Evolutionary conservation across 2,329 filamentous ascomycete genomes (phyloP), one percentile per base, ranked within the genome.

Genomic region (Lachnellula subtilissima): DNA sequence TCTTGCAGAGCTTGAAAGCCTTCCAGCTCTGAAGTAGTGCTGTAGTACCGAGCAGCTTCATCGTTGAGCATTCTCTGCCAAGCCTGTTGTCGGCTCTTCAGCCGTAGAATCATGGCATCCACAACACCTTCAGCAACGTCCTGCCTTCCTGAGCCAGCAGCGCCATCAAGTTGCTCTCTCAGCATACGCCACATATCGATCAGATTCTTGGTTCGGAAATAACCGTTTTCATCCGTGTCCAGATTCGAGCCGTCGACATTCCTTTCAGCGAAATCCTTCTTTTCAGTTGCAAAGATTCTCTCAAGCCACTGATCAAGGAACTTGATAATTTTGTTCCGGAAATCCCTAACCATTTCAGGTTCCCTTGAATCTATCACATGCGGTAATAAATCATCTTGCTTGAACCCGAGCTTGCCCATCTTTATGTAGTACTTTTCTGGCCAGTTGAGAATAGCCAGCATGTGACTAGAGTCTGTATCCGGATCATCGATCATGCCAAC

Each of bases 281-380:
- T 83, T 73, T 99, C 95, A 46, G 89, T 86, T 8, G 79, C 80
- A 66, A 90, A 91, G 72, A 99, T 97, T 56, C 91, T 86, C 61
- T 95, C 90, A 79, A 97, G 96, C 92, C 94, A 99, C 75, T 97
- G 89, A 71, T 97, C 93, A 57, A 99, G 86, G 59, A 91, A 92
- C 69, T 89, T 90, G 73, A 97, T 94, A 71, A 99, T 97, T 69
- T 97, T 87, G 70, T 91, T 87, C 58, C 93, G 85, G 80, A 97
- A 99, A 70, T 96, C 92, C 52, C 91, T 87, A 53, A 99, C 89
- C 15, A 99, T 81, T 71, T 99, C 94, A 40, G 85, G 81, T 72
- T 95, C 92, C 58, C 93, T 85, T 67, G 91, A 89, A 74, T 97
- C 94, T 58, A 99, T 85, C 55, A 97, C 83, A 65, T 96, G 91